These are phyloP conservation scores for Melastoma candidum DNA, from an alignment of 441 rosid genomes.

Conservation along the genomic window DNA sequence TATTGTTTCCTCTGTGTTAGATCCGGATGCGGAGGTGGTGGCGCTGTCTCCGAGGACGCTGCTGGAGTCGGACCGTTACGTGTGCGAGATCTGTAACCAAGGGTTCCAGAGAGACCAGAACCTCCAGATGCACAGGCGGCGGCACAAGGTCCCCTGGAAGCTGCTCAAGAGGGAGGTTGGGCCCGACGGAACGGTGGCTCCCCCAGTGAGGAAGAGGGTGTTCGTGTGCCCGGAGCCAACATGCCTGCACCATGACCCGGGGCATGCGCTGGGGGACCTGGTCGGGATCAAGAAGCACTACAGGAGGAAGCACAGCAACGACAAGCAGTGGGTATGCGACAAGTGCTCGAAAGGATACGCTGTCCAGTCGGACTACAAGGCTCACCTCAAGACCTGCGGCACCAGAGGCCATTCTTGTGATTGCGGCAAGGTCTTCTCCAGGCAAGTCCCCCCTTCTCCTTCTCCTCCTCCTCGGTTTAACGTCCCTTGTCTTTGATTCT, in stretches of 20 bases:
- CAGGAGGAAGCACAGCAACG: constrained; percentile 11
- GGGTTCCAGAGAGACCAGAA: constrained; percentile 21
- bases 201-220: constrained; percentile 7
- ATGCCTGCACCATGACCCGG: constrained; percentile 8
- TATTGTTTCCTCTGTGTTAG: constrained; percentile 1
- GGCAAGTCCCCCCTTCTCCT: not conserved
- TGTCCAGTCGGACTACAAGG: constrained; percentile 11
- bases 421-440: constrained; percentile 9
- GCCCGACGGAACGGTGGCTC: not conserved
- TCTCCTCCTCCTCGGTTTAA: no score
- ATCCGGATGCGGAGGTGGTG: constrained; percentile 20
- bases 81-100: constrained; percentile 21
- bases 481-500: no score
- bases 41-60: constrained; percentile 17
- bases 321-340: constrained; percentile 10
- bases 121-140: constrained; percentile 18
- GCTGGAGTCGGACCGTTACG: constrained; percentile 17
- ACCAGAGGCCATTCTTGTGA: constrained; percentile 11
- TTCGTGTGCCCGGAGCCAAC: constrained; percentile 8
- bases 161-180: constrained; percentile 6
- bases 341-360: constrained; percentile 8
- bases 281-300: constrained; percentile 11
- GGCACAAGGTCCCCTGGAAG: constrained; percentile 10
- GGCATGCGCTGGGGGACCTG: constrained; percentile 9
- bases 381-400: constrained; percentile 7